These are phyloP conservation scores for Elongisporangium anandrum DNA, from an alignment of 352 stramenopile genomes.

Conservation along the genomic window DNA sequence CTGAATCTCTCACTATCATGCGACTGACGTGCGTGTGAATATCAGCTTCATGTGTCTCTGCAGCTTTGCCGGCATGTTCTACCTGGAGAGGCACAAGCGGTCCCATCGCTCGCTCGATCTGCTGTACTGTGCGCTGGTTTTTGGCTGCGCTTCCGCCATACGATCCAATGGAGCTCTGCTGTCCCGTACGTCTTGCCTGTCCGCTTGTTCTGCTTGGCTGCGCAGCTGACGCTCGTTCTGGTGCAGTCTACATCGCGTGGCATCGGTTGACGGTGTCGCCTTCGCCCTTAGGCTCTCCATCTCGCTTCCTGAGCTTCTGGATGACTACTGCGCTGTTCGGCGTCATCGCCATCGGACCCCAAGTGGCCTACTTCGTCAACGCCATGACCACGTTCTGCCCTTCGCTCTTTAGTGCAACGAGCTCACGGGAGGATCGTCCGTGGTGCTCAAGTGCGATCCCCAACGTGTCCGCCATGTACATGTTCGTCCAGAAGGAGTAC, in stretches of 20 bases:
- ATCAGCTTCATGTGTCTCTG: constrained; percentile 68
- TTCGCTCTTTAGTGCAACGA: constrained; percentile 16
- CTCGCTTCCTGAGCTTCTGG: constrained; percentile 56
- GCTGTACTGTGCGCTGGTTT: constrained; percentile 37
- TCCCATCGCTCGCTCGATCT: constrained; percentile 24
- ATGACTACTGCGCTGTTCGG: constrained; percentile 52
- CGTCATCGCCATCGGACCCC: constrained; percentile 49
- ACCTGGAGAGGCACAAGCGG: constrained; percentile 30
- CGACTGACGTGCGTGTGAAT: neutral
- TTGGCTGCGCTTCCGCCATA: constrained; percentile 60
- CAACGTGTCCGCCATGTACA: constrained; percentile 89
- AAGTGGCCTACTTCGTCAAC: constrained; percentile 67
- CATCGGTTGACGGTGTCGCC: constrained; percentile 56
- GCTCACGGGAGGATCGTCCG: constrained; percentile 32
- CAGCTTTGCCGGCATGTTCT: constrained; percentile 77
- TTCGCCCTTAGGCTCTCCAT: constrained; percentile 14
- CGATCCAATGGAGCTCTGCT: constrained; percentile 78
- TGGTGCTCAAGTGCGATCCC: constrained; percentile 67
- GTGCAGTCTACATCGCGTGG: constrained; percentile 72
- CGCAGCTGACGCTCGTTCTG: neutral
- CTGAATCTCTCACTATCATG: neutral
- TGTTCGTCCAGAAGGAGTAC: constrained; percentile 93
- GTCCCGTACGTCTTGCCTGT: constrained; percentile 45
- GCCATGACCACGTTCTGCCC: constrained; percentile 65
- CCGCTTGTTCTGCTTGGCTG: too few species aligned